Evolutionary conservation across 305 asterid species (phyloP).

Genomic region (Rubia peregrina): DNA sequence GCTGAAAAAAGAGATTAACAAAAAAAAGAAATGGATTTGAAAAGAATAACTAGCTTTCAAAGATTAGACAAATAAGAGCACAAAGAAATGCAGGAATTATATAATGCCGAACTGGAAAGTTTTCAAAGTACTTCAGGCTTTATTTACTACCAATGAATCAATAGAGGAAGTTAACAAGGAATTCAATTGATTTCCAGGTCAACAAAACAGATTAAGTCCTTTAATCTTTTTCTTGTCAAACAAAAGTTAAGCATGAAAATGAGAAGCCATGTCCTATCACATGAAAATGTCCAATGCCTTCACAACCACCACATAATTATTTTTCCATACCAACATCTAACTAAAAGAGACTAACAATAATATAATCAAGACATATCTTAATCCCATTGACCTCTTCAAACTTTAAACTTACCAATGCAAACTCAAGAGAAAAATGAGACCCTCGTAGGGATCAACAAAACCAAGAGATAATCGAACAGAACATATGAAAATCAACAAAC

Average conservation of each 20-base stretch:
- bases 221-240: too few species aligned
- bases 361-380: background rate
- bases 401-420: background rate
- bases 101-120: slow-evolving; percentile 4
- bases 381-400: background rate
- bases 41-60: background rate
- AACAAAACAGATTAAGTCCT: background rate
- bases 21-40: background rate
- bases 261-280: slow-evolving; percentile 14
- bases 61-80: background rate
- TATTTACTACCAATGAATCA: background rate
- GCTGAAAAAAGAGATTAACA: background rate
- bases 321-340: background rate
- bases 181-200: slow-evolving; percentile 4
- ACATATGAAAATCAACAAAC: background rate
- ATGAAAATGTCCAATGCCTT: slow-evolving; percentile 3
- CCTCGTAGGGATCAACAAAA: background rate
- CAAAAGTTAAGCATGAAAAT: too few species aligned
- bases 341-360: background rate
- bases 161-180: slow-evolving; percentile 7
- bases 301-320: background rate
- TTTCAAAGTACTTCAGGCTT: background rate
- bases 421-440: background rate
- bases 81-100: background rate
- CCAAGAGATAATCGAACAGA: background rate